phyloP scores from a whole-genome alignment of 192 early-diverging fungal genomes.

The Entomortierella chlamydospora region DNA sequence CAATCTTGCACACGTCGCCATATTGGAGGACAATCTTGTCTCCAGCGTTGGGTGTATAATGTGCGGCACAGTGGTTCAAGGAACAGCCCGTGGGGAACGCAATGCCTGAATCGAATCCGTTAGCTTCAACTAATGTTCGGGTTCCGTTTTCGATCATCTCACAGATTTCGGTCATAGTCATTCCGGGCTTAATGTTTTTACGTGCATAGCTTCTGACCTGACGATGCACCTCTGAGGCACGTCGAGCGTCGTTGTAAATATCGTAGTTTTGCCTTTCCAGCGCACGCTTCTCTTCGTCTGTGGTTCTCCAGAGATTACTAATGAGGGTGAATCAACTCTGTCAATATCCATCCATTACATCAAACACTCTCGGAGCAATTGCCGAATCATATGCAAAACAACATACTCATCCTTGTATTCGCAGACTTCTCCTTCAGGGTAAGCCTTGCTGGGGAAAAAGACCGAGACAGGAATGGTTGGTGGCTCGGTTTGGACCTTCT shows the following conservation, averaged over 20 bases:
- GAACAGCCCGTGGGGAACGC: constrained; percentile 97
- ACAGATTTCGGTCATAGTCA: constrained; percentile 92
- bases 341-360: background rate
- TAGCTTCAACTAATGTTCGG: constrained; percentile 81
- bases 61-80: constrained; percentile 94
- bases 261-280: constrained; percentile 79
- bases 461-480: constrained; percentile 81
- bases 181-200: constrained; percentile 89
- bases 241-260: constrained; percentile 84
- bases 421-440: constrained; percentile 83
- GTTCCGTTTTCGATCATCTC: constrained; percentile 97
- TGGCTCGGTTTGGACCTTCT: constrained; percentile 66
- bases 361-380: no score
- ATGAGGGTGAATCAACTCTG: background rate
- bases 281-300: constrained; percentile 91
- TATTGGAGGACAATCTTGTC: constrained; percentile 89
- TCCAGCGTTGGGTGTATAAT: constrained; percentile 97
- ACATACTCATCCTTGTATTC: constrained; percentile 88
- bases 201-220: constrained; percentile 87
- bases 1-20: constrained; percentile 96
- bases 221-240: constrained; percentile 95
- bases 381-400: background rate
- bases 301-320: constrained; percentile 89
- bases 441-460: constrained; percentile 82
- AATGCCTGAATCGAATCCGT: constrained; percentile 84